Base-by-base conservation (phyloP, 2,329 filamentous ascomycete genomes). In the Orbilia ellipsospora region DNA sequence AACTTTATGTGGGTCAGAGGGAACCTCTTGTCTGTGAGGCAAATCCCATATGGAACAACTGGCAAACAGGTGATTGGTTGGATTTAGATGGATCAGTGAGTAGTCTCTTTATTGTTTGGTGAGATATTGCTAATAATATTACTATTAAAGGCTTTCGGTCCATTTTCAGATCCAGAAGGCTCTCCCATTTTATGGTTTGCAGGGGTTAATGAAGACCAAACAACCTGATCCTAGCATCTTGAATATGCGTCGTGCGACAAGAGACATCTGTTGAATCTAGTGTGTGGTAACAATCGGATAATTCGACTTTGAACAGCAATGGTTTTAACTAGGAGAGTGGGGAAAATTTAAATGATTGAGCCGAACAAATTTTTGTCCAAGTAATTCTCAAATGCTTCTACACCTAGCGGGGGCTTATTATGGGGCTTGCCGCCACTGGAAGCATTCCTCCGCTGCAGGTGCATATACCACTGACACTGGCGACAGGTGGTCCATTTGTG, bases 401-500 rank as follows among this genome's bases (percentile, higher is more conserved):
- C 31, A 36, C 31, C 36, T 60, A 75, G 18, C 72, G 63, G 1
- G 72, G 72, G n/a, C 59, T 75, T 31, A 75, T 69, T 13, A 75
- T 69, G 20, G 72, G 72, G 13, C 72, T 75, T 2, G 72, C 64
- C 20, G 72, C 67, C 1, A 75, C 59, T 2, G 72, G 72, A 2
- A 60, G 64, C 0, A 65, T 36, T 5, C 59, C 64, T 2, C 59
- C 64, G 18, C 55, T 69, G 13, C 72, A 75, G 6, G 64, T 75
- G 48, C 72, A 75, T 6, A 18, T 60, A 8, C 72, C 72, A 23
- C 63, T 75, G 15, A 54, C 59, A 40, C 72, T 75, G 16, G 72
- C 64, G 4, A 64, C 64, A 1, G 72, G 72, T 13, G 72, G 72
- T 5, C 72, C 72, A 44, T 75, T 75, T 3, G 64, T 75, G 8